Base-by-base conservation (phyloP, 139 green algal genomes). In the Axilococcus clingmanii region DNA sequence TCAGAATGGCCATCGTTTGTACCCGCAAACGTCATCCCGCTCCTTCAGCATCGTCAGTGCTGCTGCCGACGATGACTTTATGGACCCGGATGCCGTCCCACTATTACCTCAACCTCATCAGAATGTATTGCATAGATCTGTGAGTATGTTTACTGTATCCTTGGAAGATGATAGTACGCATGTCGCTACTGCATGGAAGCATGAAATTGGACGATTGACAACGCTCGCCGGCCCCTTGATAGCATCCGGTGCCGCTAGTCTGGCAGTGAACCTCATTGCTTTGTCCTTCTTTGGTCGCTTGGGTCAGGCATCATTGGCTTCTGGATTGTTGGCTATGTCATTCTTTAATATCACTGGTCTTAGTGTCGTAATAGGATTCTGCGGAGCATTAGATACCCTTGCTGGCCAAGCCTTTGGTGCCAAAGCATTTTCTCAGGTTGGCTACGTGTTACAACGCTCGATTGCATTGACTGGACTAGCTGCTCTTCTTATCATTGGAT, bases 341-440 rank as follows among this genome's bases (percentile, higher is more conserved):
- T 55, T 90, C 16, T 88, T 79, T 63, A 88, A 84, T 48, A 65
- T 83, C 24, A 86, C 81, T 2, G 80, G 80, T 3, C 57, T 75
- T 29, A 60, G 49, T 12, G 24, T 84, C 12, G 48, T 82, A 0
- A 37, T 74, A 5, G 78, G 78, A 2, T 66, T 79, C 4, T 61
- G 58, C 0, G 71, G 67, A 0, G 81, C 71, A 17, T 72, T 87
- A 66, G 82, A 91, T 50, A 91, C 82, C 14, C 50, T 87, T 20
- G 78, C 64, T 47, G 71, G 73, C 2, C 79, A 90, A 65, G 79
- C 71, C 0, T 88, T 65, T 51, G 82, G 82, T 7, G 82, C 82
- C 0, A 53, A 61, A 1, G 70, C 79, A 51, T 88, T 86, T 69
- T 24, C 22, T 3, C 52, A 58, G 9, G 32, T 89, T 43, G 81